phyloP scores from a whole-genome alignment of 2,329 filamentous ascomycete genomes.

The Xylariaceae sp. region DNA sequence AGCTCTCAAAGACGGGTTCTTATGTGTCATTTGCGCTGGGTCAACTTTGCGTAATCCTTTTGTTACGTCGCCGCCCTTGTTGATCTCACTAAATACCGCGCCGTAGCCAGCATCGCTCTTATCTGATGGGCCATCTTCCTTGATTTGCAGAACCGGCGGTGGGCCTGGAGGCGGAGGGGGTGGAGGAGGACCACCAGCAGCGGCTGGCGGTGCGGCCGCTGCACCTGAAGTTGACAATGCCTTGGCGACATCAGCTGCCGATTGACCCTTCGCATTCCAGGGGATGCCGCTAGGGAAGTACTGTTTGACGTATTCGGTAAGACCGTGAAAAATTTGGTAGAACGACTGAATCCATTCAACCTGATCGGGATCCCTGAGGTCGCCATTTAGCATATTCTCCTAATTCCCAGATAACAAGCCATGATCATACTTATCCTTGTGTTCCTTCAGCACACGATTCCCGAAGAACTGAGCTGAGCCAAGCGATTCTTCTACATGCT shows the following conservation, averaged over 20 bases:
- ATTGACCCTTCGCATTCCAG: slow-evolving; percentile 82
- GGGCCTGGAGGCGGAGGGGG: slow-evolving; percentile 75
- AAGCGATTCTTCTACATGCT: slow-evolving; percentile 83
- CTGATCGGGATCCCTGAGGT: slow-evolving; percentile 67
- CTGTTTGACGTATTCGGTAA: slow-evolving; percentile 83
- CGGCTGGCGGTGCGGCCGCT: slow-evolving; percentile 53
- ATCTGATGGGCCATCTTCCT: slow-evolving; percentile 53
- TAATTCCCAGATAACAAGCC: not conserved
- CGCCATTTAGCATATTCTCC: slow-evolving; percentile 24
- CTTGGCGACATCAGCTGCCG: slow-evolving; percentile 70
- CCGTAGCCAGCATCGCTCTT: slow-evolving; percentile 68
- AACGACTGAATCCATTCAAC: slow-evolving; percentile 92
- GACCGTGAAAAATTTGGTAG: slow-evolving; percentile 85
- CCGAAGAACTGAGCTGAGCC: slow-evolving; percentile 91
- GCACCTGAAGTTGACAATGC: slow-evolving; percentile 58
- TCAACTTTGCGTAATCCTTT: slow-evolving; percentile 91
- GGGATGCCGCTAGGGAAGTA: slow-evolving; percentile 79
- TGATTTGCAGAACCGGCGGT: slow-evolving; percentile 68
- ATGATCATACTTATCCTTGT: slow-evolving; percentile 67
- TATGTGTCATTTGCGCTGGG: slow-evolving; percentile 96
- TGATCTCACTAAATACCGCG: slow-evolving; percentile 90
- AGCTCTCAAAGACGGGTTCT: slow-evolving; percentile 87
- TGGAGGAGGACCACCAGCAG: slow-evolving; percentile 65
- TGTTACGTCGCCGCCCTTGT: slow-evolving; percentile 87
- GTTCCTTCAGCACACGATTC: slow-evolving; percentile 89